Base-by-base conservation (phyloP, 345 rosid genomes). In the Eucalyptus coolabah region DNA sequence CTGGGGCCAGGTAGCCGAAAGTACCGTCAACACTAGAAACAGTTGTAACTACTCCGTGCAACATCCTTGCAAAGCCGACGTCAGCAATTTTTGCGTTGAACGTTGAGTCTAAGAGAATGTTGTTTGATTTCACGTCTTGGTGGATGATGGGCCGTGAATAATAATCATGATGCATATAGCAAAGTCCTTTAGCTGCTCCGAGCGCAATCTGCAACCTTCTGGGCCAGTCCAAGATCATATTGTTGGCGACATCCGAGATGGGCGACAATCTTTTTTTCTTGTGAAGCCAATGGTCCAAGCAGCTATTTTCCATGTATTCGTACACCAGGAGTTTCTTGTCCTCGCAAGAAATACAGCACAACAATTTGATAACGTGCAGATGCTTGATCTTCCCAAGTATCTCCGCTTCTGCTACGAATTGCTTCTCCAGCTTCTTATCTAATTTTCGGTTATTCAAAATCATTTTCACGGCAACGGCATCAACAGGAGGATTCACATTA, bases 1-100 rank as follows among this genome's bases (percentile, higher is more conserved):
- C 96, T 9, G 96, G 98, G 16, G 95, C 96, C 50, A 95, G 89
- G 72, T 95, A 96, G 7, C 98, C 96, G 16, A 90, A 92, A 17
- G 97, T 93, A 59, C 97, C 98, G 26, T 90, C 97, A 12, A 96
- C 93, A 12, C 90, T 85, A 18, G 98, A 94, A 92, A 93, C 86
- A 21, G 93, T 93, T 30, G 89, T 92, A 50, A 80, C 47, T 87
- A 93, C 94, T 88, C 93, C 94, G 26, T 90, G 87, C 92, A 94
- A 86, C 87, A 92, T 93, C 91, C 91, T 95, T 59, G 98, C 95
- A 8, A 95, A 92, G 72, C 98, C 98, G 77, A 96, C 95, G 91
- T 96, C 97, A 8, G 94, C 96, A 40, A 96, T 93, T 86, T 92
- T 93, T 2, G 97, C 94, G 26, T 93, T 90, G 92, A 95, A 95